Percentiles rank a stretch among this genome's conserved stretches.
These are phyloP conservation scores for Metarhizium album DNA, from an alignment of 2,329 filamentous ascomycete genomes.

Conservation along the genomic window DNA sequence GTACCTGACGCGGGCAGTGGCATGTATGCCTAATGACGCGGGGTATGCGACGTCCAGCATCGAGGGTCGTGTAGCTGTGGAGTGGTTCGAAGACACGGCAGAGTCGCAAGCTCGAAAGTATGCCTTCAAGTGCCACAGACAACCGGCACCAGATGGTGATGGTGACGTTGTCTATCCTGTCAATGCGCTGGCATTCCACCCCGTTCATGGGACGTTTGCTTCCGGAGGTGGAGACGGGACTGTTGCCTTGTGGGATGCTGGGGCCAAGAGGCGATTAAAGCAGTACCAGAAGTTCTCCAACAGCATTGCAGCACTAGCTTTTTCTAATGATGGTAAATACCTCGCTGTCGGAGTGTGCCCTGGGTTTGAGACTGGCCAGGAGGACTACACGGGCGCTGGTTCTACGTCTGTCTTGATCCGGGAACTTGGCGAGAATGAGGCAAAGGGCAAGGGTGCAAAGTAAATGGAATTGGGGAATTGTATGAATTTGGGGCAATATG, in stretches of 20 bases:
- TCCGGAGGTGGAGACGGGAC: slow-evolving; percentile 83
- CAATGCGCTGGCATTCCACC: slow-evolving; percentile 82
- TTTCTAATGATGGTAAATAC: slow-evolving; percentile 65
- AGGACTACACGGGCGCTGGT: slow-evolving; percentile 64
- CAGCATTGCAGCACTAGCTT: slow-evolving; percentile 66
- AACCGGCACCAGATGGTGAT: slow-evolving; percentile 51
- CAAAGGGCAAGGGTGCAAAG: slow-evolving; percentile 72
- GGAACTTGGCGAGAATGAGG: slow-evolving; percentile 78
- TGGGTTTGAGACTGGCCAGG: slow-evolving; percentile 78
- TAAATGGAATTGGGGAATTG: slow-evolving; percentile 20
- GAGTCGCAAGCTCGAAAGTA: slow-evolving; percentile 91
- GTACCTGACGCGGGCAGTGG: slow-evolving; percentile 86
- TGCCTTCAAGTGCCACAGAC: slow-evolving; percentile 96
- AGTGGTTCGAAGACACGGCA: slow-evolving; percentile 88
- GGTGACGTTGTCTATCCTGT: slow-evolving; percentile 84
- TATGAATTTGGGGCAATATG: not conserved
- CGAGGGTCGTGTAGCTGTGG: slow-evolving; percentile 89
- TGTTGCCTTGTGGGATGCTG: slow-evolving; percentile 87
- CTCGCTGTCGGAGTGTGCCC: slow-evolving; percentile 75
- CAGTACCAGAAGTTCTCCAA: slow-evolving; percentile 80
- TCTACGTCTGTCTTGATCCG: slow-evolving; percentile 69
- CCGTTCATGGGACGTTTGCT: slow-evolving; percentile 72
- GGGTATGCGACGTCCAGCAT: slow-evolving; percentile 90
- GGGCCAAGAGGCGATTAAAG: slow-evolving; percentile 79
- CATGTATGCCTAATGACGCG: slow-evolving; percentile 93